A percentile compares a stretch with the other conserved stretches of the same genome.
These are phyloP conservation scores for Acanthamoeba healyi DNA, from an alignment of 208 protist species.

Conservation along the genomic window DNA sequence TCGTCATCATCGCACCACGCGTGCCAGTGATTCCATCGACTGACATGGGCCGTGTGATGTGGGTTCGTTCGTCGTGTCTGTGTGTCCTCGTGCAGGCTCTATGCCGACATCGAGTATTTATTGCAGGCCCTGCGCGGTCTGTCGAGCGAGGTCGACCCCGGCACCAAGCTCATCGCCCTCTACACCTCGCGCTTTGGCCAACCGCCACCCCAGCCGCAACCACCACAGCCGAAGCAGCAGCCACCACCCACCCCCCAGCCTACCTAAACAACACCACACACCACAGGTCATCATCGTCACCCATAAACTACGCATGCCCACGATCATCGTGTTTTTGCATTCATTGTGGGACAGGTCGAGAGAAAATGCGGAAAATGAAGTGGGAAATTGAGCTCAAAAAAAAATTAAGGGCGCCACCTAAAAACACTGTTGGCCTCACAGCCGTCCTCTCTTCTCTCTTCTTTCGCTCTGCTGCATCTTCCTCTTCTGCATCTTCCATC, in stretches of 20 bases:
- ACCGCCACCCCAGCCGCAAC: background rate
- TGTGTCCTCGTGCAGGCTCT: background rate
- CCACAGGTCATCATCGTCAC: too few species aligned
- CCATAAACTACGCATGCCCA: too few species aligned
- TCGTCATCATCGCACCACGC: background rate
- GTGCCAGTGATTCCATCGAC: too few species aligned
- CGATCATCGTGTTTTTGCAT: too few species aligned
- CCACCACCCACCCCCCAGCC: background rate
- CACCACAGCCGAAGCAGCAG: background rate
- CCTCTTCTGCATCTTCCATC: background rate
- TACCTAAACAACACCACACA: too few species aligned
- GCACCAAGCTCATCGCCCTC: constrained; percentile 12
- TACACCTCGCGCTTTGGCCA: constrained; percentile 7
- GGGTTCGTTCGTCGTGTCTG: background rate
- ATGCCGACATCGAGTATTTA: constrained; percentile 50
- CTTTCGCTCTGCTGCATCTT: background rate
- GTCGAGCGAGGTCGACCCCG: constrained; percentile 46
- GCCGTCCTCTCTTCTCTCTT: background rate
- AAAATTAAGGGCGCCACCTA: background rate
- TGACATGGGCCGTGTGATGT: background rate
- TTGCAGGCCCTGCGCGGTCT: background rate
- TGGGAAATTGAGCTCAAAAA: background rate
- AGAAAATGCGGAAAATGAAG: constrained; percentile 9
- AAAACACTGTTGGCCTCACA: background rate
- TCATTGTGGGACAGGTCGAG: background rate